Percentiles rank a stretch among this genome's conserved stretches.
These are phyloP conservation scores for Emergomyces africanus DNA, from an alignment of 2,329 filamentous ascomycete genomes.

Conservation along the genomic window DNA sequence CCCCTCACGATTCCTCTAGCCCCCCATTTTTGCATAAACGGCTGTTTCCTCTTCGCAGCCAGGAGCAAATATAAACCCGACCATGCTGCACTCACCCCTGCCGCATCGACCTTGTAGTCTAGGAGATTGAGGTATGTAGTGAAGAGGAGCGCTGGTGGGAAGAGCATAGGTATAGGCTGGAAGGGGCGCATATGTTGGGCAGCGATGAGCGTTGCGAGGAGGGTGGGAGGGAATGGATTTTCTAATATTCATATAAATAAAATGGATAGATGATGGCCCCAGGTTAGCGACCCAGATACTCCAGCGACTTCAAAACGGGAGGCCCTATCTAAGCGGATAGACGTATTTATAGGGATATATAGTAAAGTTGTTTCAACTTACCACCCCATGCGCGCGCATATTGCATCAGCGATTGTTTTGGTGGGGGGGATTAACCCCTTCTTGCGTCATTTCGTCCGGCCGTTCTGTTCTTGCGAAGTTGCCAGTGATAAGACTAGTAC, in stretches of 20 bases:
- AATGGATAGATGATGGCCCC: too few relatives aligned
- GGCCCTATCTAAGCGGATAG: neutral
- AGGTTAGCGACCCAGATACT: neutral
- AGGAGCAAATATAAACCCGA: slow-evolving; percentile 53
- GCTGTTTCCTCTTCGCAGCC: slow-evolving; percentile 43
- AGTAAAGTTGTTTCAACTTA: slow-evolving; percentile 13
- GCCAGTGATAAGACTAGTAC: too few relatives aligned
- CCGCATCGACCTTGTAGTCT: slow-evolving; percentile 49
- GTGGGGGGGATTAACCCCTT: slow-evolving; percentile 12
- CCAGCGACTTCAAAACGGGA: slow-evolving; percentile 27
- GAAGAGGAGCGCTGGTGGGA: slow-evolving; percentile 53
- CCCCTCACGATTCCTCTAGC: slow-evolving; percentile 33
- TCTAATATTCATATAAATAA: too few relatives aligned
- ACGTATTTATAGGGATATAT: too few relatives aligned
- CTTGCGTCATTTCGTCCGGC: neutral
- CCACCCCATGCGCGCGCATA: slow-evolving; percentile 32
- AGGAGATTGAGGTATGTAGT: slow-evolving; percentile 53
- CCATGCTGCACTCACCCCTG: slow-evolving; percentile 52
- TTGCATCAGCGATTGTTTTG: slow-evolving; percentile 23
- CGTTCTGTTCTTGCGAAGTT: neutral
- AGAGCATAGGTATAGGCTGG: slow-evolving; percentile 52
- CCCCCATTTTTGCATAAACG: slow-evolving; percentile 33
- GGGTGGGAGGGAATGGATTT: slow-evolving; percentile 50
- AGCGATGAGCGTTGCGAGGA: slow-evolving; percentile 53
- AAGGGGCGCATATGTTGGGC: slow-evolving; percentile 56